phyloP scores from a whole-genome alignment of 1,284 basidiomycete species.

The Apiotrichum akiyoshidainum region DNA sequence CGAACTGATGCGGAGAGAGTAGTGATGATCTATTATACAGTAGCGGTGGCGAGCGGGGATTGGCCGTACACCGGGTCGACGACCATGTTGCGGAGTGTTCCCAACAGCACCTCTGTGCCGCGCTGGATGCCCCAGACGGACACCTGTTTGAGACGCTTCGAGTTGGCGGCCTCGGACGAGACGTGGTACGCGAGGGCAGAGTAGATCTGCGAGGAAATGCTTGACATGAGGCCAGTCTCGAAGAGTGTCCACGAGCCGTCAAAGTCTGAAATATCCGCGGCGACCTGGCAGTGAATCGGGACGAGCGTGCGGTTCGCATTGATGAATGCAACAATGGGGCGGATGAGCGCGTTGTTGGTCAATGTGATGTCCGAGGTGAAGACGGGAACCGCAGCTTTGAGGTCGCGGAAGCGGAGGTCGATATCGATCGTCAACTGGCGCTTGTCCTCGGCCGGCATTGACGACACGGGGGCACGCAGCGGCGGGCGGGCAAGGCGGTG shows the following conservation, averaged over 20 bases:
- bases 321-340: slow-evolving; percentile 98
- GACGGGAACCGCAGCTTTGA: slow-evolving; percentile 92
- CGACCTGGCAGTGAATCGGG: slow-evolving; percentile 82
- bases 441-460: slow-evolving; percentile 10
- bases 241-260: slow-evolving; percentile 77
- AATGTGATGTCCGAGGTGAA: slow-evolving; percentile 85
- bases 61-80: slow-evolving; percentile 51
- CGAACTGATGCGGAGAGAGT: not conserved
- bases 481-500: slow-evolving; percentile 81
- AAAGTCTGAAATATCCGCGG: slow-evolving; percentile 73
- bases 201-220: slow-evolving; percentile 60
- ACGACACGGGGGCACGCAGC: slow-evolving; percentile 64
- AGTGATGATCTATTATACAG: slow-evolving; percentile 2
- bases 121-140: slow-evolving; percentile 76
- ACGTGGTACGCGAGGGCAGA: slow-evolving; percentile 90
- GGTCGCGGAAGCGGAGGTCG: slow-evolving; percentile 89
- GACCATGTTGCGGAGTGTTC: slow-evolving; percentile 57
- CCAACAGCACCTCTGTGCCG: slow-evolving; percentile 64
- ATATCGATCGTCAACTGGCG: slow-evolving; percentile 74
- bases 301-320: slow-evolving; percentile 89
- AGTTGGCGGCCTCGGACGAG: slow-evolving; percentile 72
- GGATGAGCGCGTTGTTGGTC: slow-evolving; percentile 87
- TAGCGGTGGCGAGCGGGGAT: not conserved
- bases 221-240: slow-evolving; percentile 46
- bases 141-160: slow-evolving; percentile 78